Evolutionary conservation across 495 filamentous ascomycete genomes (phyloP), one percentile per base, ranked within the genome.

Genomic region (Umbilicaria muhlenbergii): DNA sequence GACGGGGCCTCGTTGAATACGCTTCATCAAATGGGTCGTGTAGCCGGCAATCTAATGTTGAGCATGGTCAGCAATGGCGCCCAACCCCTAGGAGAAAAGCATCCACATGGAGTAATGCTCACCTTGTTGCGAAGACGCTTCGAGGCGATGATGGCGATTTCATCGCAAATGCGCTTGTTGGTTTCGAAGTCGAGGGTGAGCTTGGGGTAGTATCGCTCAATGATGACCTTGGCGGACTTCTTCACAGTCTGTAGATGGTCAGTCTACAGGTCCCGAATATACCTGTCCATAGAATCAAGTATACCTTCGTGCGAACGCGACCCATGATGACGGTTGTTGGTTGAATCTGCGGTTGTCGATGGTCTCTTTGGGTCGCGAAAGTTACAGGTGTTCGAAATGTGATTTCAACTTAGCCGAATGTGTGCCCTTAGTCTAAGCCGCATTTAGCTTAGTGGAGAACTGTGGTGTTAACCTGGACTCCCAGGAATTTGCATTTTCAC

Each of bases 161-260:
- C 92, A 86, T 96, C 92, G 73, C 92, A 96, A 58, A 95, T 88
- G 52, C 89, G 74, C 81, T 98, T 96, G 81, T 98, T 98, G 78
- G 86, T 92, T 77, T 99, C 92, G 76, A 99, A 99, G 72, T 96
- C 92, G 66, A 96, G 86, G 44, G 87, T 94, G 64, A 99, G 74
- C 68, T 86, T 86, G 59, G 91, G 92, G 77, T 98, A 94, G 76
- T 94, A 94, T 53, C 83, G 81, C 80, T 96, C 91, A 69, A 98
- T 95, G 71, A 96, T 86, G 77, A 95, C 86, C 81, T 96, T 96
- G 70, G 92, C 88, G 69, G 88, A 96, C 75, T 94, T 91, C 81
- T 99, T 96, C 66, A 96, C 91, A 56, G 92, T 99, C 85, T 78
- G 54, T 41, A 28, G 6, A 35, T 32, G 12, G 5, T 36, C 17